phyloP scores from a whole-genome alignment of 1,284 basidiomycete genomes.

The Coniferiporia sulphurascens region DNA sequence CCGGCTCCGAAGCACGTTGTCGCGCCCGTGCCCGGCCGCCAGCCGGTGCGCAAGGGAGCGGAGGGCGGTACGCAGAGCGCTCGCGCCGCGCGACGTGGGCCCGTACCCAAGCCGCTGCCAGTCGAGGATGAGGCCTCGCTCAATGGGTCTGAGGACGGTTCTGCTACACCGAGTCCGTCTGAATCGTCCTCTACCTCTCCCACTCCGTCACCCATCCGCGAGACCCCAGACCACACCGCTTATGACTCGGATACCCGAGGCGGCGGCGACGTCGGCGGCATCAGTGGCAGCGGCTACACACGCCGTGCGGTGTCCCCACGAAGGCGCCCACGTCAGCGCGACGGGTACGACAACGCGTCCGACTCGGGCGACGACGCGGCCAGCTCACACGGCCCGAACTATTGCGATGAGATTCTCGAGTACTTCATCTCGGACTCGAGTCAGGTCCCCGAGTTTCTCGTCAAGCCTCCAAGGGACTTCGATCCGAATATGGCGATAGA shows the following conservation, averaged over 20 bases:
- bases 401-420: slow-evolving; percentile 95
- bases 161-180: slow-evolving; percentile 82
- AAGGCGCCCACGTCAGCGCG: slow-evolving; percentile 22
- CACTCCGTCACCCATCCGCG: slow-evolving; percentile 81
- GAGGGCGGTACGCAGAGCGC: slow-evolving; percentile 29
- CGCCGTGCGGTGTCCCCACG: slow-evolving; percentile 31
- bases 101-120: slow-evolving; percentile 29
- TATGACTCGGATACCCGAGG: slow-evolving; percentile 38
- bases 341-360: slow-evolving; percentile 11
- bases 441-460: slow-evolving; percentile 85
- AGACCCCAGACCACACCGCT: slow-evolving; percentile 41
- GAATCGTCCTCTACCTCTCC: slow-evolving; percentile 82
- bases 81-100: slow-evolving; percentile 49
- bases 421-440: slow-evolving; percentile 99
- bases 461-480: slow-evolving; percentile 88
- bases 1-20: slow-evolving; percentile 95
- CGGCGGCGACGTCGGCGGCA: slow-evolving; percentile 30
- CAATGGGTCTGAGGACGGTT: slow-evolving; percentile 72
- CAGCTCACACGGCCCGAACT: slow-evolving; percentile 49
- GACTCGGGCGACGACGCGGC: slow-evolving; percentile 42
- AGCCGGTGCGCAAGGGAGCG: slow-evolving; percentile 49
- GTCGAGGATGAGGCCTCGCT: slow-evolving; percentile 51
- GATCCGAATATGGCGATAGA: slow-evolving; percentile 97
- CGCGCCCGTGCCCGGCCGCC: slow-evolving; percentile 49
- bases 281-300: slow-evolving; percentile 25